A percentile compares a stretch with the other conserved stretches of the same genome.
phyloP scores from a whole-genome alignment of 192 early-diverging fungal species.

The Coemansia sp. region DNA sequence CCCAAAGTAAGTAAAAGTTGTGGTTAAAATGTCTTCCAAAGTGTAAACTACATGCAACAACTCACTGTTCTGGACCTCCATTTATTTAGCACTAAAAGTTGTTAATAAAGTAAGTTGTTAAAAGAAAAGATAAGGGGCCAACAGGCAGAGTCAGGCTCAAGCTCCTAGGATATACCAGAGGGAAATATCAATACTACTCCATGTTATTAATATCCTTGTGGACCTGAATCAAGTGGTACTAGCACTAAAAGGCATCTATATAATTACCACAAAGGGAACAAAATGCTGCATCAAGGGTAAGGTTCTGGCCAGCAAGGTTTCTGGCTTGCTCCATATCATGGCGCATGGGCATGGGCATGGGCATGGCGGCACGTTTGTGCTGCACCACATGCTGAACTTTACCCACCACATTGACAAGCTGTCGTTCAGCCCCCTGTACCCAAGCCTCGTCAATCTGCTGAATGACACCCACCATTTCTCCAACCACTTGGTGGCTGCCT shows the following conservation, averaged over 20 bases:
- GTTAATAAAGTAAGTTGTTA: too few relatives aligned
- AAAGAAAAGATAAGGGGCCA: too few relatives aligned
- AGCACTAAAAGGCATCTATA: too few relatives aligned
- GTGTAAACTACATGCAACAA: too few relatives aligned
- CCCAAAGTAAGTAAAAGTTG: neutral
- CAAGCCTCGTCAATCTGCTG: slow-evolving; percentile 82
- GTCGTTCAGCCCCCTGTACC: slow-evolving; percentile 86
- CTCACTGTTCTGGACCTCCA: too few relatives aligned
- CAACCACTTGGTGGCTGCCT: slow-evolving; percentile 61
- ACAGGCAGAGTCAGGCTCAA: too few relatives aligned
- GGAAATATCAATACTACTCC: too few relatives aligned
- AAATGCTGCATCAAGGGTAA: slow-evolving; percentile 76
- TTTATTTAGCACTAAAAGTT: too few relatives aligned
- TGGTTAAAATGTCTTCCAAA: too few relatives aligned
- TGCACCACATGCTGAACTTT: slow-evolving; percentile 78
- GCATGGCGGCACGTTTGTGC: slow-evolving; percentile 67
- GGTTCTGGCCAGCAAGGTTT: slow-evolving; percentile 74
- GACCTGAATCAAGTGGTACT: too few relatives aligned
- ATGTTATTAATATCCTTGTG: too few relatives aligned
- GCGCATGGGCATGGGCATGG: slow-evolving; percentile 89
- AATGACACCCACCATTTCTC: slow-evolving; percentile 76
- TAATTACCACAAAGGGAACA: neutral
- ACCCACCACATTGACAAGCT: slow-evolving; percentile 91
- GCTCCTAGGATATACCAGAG: too few relatives aligned
- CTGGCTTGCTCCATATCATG: slow-evolving; percentile 90